Conservation (phyloP, 306 rosid genomes). For the Prunus mira region DNA sequence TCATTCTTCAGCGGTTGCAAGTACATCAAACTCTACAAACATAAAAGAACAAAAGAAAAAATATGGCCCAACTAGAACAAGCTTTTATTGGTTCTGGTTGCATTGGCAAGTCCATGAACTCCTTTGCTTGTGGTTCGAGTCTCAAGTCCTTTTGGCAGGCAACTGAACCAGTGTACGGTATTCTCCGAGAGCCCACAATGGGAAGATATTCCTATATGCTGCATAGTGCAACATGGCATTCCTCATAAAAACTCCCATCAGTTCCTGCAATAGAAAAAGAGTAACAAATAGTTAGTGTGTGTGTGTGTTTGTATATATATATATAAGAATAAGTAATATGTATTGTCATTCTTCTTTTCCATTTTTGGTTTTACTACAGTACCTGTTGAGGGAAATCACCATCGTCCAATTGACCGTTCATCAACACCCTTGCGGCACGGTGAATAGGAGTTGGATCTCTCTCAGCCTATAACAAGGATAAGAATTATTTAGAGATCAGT, state of each 20-base stretch:
- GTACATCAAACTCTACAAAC: neutral
- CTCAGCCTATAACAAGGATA: constrained; percentile 12
- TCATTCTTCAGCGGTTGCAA: neutral
- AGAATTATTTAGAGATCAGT: neutral
- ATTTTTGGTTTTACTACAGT: constrained; percentile 18
- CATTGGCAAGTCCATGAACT: neutral
- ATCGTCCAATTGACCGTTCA: constrained; percentile 32
- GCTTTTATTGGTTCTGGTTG: constrained; percentile 12
- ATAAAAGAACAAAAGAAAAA: neutral
- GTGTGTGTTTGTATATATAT: neutral
- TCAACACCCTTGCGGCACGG: constrained; percentile 33
- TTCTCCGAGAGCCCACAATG: constrained; percentile 73
- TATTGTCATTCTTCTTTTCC: neutral
- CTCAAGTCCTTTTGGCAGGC: constrained; percentile 20
- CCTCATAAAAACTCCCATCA: constrained; percentile 51
- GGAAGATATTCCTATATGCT: constrained; percentile 66
- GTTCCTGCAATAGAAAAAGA: constrained; percentile 16
- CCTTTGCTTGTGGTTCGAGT: neutral
- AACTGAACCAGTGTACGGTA: constrained; percentile 56
- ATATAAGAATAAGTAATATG: neutral
- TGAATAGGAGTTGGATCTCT: constrained; percentile 39
- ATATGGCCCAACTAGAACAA: constrained; percentile 13
- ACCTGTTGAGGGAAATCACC: constrained; percentile 46
- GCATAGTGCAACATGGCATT: constrained; percentile 71
- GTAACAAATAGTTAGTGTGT: neutral